A percentile compares a stretch with the other conserved stretches of the same genome.
phyloP scores from a whole-genome alignment of 2,329 filamentous ascomycete genomes.

The Orbilia oligospora region DNA sequence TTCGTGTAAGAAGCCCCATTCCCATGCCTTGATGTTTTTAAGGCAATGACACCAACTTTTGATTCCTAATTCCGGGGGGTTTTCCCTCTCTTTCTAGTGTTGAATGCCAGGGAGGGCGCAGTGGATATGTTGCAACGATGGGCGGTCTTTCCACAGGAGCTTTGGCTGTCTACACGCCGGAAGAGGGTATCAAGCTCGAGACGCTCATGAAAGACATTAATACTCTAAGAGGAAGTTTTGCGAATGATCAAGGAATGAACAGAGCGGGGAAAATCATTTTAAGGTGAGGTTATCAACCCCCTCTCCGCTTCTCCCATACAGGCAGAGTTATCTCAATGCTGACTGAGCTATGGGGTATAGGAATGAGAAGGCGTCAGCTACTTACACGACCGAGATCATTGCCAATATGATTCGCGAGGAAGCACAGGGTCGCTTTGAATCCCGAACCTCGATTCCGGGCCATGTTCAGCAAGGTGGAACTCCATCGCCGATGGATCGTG shows the following conservation, averaged over 20 bases:
- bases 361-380: slow-evolving; percentile 91
- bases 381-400: slow-evolving; percentile 93
- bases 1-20: slow-evolving; percentile 75
- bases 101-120: slow-evolving; percentile 95
- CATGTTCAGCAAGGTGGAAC: slow-evolving; percentile 95
- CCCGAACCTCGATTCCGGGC: slow-evolving; percentile 89
- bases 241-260: slow-evolving; percentile 86
- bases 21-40: neutral
- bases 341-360: slow-evolving; percentile 38
- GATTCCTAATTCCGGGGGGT: neutral
- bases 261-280: slow-evolving; percentile 95
- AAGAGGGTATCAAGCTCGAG: slow-evolving; percentile 93
- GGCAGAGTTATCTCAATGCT: neutral
- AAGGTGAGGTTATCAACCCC: slow-evolving; percentile 52
- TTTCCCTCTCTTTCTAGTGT: slow-evolving; percentile 69
- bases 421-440: slow-evolving; percentile 91
- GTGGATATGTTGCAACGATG: slow-evolving; percentile 92
- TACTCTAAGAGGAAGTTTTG: slow-evolving; percentile 87
- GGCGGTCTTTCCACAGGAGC: slow-evolving; percentile 93
- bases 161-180: slow-evolving; percentile 93
- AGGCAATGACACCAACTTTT: neutral
- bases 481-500: slow-evolving; percentile 95
- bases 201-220: slow-evolving; percentile 93
- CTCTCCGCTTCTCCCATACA: too few relatives aligned
- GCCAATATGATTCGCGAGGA: slow-evolving; percentile 96